Conservation (phyloP, 345 rosid genomes). For the Gossypium stocksii region DNA sequence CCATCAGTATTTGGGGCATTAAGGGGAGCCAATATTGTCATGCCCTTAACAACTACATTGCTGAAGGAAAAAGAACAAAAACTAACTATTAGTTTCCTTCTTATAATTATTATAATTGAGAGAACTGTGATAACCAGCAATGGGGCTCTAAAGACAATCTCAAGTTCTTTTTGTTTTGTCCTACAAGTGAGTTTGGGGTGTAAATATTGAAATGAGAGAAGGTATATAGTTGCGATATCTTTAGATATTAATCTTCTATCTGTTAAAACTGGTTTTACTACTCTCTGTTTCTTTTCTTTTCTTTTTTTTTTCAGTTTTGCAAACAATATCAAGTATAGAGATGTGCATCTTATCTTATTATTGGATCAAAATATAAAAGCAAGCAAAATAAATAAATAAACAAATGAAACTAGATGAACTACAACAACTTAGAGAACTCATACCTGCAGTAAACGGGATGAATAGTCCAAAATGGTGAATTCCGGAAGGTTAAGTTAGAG, state of each 20-base stretch:
- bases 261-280: not conserved
- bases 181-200: not conserved
- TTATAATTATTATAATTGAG: not conserved
- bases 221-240: not conserved
- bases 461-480: constrained; percentile 96
- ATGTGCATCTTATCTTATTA: not conserved
- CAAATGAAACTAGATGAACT: not conserved
- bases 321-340: not conserved
- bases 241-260: not conserved
- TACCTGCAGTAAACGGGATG: constrained; percentile 98
- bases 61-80: constrained; percentile 34
- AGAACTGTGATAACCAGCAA: not conserved
- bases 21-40: constrained; percentile 91
- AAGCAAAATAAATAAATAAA: not conserved
- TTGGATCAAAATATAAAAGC: not conserved
- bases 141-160: not conserved
- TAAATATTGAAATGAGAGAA: not conserved
- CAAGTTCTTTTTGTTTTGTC: not conserved
- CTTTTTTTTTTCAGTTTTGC: not conserved
- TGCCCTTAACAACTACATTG: constrained; percentile 70
- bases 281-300: not conserved
- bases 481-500: constrained; percentile 73
- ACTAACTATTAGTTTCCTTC: not conserved
- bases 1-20: constrained; percentile 99
- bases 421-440: not conserved